phyloP scores from a whole-genome alignment of 2,329 filamentous ascomycete genomes.

The Teratosphaeria zuluensis region DNA sequence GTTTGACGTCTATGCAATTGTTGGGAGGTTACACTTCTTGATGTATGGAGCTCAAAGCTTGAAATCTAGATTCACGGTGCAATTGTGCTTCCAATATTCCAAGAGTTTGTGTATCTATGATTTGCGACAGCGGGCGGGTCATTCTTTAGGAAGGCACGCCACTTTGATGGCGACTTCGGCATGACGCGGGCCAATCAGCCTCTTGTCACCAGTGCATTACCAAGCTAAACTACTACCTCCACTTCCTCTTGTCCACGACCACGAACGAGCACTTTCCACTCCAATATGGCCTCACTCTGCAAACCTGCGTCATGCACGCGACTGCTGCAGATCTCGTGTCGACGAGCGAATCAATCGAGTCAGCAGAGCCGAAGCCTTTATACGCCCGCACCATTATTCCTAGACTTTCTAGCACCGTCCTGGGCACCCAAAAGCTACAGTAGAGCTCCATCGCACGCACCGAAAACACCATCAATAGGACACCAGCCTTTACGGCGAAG shows the following conservation, averaged over 20 bases:
- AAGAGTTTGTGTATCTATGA: neutral
- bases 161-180: neutral
- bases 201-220: neutral
- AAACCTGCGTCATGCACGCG: neutral
- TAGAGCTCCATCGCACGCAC: neutral
- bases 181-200: neutral
- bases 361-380: conserved; percentile 8
- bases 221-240: neutral
- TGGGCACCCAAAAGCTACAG: conserved; percentile 8
- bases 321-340: neutral
- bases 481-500: neutral
- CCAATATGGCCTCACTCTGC: neutral
- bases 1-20: neutral
- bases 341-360: neutral
- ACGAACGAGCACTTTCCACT: neutral
- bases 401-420: conserved; percentile 26
- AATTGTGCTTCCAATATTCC: neutral
- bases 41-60: neutral
- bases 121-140: neutral
- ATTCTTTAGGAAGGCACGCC: neutral
- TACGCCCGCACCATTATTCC: conserved; percentile 20
- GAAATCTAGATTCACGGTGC: neutral
- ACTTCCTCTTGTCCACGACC: neutral
- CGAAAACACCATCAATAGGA: neutral
- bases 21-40: neutral